Percentiles rank a stretch among this genome's conserved stretches.
Evolutionary conservation across 345 rosid species (phyloP).

Genomic region (Arabidopsis suecica): DNA sequence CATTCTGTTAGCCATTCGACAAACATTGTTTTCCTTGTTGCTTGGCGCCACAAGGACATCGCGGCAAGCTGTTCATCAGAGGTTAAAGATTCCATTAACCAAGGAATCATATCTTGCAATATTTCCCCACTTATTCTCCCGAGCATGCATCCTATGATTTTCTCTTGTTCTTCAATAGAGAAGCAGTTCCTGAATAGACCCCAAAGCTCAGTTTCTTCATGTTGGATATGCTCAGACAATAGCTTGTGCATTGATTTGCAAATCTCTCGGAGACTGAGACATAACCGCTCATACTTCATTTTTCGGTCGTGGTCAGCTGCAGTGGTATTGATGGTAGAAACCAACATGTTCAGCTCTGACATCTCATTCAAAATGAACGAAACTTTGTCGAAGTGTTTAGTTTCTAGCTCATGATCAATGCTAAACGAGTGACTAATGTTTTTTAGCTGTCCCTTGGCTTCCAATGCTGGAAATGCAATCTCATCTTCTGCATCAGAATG

Average conservation of each 20-base stretch:
- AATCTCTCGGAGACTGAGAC: constrained; percentile 62
- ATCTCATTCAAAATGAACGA: constrained; percentile 69
- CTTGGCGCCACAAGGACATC: constrained; percentile 68
- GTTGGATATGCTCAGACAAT: constrained; percentile 67
- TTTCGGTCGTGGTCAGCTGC: constrained; percentile 31
- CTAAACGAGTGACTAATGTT: constrained; percentile 69
- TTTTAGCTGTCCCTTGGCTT: constrained; percentile 64
- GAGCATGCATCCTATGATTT: constrained; percentile 68
- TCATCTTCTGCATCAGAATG: constrained; percentile 84
- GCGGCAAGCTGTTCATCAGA: constrained; percentile 61
- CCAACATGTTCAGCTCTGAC: constrained; percentile 48
- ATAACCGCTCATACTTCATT: constrained; percentile 52
- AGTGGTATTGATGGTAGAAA: constrained; percentile 41
- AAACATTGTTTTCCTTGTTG: constrained; percentile 83
- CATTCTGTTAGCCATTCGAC: constrained; percentile 84
- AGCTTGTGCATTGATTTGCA: constrained; percentile 69
- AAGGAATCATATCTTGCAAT: constrained; percentile 76
- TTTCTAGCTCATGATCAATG: constrained; percentile 73
- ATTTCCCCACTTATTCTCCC: constrained; percentile 77
- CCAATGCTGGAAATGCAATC: constrained; percentile 82
- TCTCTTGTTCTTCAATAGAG: constrained; percentile 76
- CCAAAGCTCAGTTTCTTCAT: constrained; percentile 86
- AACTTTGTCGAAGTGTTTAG: constrained; percentile 55
- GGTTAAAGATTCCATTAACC: constrained; percentile 68
- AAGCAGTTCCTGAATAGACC: constrained; percentile 67